A percentile compares a stretch with the other conserved stretches of the same genome.
Conservation (phyloP, 768 basidiomycete species). For the Mycena galopus region DNA sequence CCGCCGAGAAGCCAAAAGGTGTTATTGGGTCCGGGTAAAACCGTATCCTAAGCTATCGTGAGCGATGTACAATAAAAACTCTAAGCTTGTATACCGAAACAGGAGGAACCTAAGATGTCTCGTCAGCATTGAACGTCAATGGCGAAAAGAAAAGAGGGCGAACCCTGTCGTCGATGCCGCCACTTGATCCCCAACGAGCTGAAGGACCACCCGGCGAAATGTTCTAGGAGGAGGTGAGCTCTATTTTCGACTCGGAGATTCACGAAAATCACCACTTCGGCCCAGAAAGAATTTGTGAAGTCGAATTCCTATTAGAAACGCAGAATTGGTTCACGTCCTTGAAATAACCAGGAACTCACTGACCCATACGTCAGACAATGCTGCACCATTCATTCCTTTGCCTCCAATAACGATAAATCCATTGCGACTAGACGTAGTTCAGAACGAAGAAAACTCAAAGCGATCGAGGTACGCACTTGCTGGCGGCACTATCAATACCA, state of each 20-base stretch:
- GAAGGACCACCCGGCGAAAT: slow-evolving; percentile 68
- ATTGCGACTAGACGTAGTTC: slow-evolving; percentile 65
- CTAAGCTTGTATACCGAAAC: slow-evolving; percentile 26
- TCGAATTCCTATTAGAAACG: slow-evolving; percentile 57
- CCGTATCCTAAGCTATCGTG: slow-evolving; percentile 50
- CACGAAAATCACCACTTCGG: slow-evolving; percentile 54
- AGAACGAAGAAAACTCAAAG: slow-evolving; percentile 24
- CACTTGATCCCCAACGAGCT: slow-evolving; percentile 77
- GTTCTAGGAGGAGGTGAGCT: slow-evolving; percentile 10
- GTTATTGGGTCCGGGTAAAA: slow-evolving; percentile 71
- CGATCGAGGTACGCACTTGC: slow-evolving; percentile 70
- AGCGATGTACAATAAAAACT: background rate
- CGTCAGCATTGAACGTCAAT: background rate
- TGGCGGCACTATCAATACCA: slow-evolving; percentile 82
- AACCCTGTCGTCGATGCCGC: slow-evolving; percentile 77
- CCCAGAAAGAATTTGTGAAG: slow-evolving; percentile 84
- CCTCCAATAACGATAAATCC: slow-evolving; percentile 85
- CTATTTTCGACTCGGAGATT: background rate
- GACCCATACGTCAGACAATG: slow-evolving; percentile 84
- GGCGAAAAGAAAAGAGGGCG: slow-evolving; percentile 37
- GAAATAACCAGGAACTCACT: slow-evolving; percentile 36
- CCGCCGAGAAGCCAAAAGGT: slow-evolving; percentile 85
- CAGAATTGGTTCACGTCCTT: slow-evolving; percentile 59
- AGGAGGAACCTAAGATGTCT: slow-evolving; percentile 47
- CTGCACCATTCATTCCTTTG: slow-evolving; percentile 62